A percentile compares a stretch with the other conserved stretches of the same genome.
These are phyloP conservation scores for Monosporozyma aerobia DNA, from an alignment of 805 yeast species.

Conservation along the genomic window DNA sequence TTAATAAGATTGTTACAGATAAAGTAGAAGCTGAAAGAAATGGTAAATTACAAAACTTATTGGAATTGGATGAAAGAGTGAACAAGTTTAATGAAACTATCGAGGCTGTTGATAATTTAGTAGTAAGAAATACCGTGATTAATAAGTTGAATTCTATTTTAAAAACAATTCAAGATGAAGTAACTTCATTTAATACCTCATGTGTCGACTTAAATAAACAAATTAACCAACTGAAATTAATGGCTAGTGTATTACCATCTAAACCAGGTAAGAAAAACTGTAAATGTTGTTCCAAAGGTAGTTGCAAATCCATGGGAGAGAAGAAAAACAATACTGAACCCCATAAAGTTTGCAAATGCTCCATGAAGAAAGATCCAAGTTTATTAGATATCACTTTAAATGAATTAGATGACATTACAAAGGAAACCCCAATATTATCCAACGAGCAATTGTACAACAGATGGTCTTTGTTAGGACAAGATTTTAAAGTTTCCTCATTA, in stretches of 20 bases:
- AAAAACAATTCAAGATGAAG: conserved; percentile 16
- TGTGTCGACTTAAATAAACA: conserved; percentile 33
- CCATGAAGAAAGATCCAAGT: conserved; percentile 14
- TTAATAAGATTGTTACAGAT: conserved; percentile 47
- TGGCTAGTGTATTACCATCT: conserved; percentile 21
- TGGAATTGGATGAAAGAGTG: conserved; percentile 47
- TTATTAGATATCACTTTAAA: conserved; percentile 26
- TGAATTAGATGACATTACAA: conserved; percentile 35
- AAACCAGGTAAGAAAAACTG: conserved; percentile 4
- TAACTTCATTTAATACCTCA: conserved; percentile 13
- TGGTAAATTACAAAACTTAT: conserved; percentile 64
- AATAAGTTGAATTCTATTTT: conserved; percentile 21
- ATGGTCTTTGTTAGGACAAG: conserved; percentile 74
- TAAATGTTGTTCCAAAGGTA: conserved; percentile 4
- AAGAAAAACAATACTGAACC: not conserved
- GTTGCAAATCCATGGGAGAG: conserved; percentile 4
- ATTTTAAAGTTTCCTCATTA: conserved; percentile 78
- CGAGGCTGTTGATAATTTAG: conserved; percentile 33
- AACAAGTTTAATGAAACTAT: conserved; percentile 36
- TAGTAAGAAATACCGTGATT: conserved; percentile 31
- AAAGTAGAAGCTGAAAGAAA: conserved; percentile 67
- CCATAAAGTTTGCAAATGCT: conserved; percentile 5
- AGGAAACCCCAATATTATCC: conserved; percentile 53
- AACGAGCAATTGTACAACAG: conserved; percentile 69
- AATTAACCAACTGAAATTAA: conserved; percentile 14